Conservation (phyloP, 2,329 filamentous ascomycete species). For the Venturia effusa region DNA sequence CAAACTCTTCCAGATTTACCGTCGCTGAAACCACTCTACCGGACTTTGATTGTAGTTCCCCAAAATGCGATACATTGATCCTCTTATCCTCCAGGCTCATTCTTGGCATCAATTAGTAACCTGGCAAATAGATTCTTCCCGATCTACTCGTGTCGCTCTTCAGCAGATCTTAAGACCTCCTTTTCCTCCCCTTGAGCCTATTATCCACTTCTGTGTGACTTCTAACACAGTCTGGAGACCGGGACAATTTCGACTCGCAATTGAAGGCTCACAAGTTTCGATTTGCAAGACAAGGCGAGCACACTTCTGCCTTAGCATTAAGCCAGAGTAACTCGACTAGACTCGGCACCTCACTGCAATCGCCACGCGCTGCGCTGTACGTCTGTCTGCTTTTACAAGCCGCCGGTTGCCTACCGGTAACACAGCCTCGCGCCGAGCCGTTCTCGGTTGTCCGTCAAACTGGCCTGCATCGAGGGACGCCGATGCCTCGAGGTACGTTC, state of each 20-base stretch:
- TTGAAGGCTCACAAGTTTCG: background rate
- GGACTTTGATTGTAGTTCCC: background rate
- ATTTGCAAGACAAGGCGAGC: background rate
- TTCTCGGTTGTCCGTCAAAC: conserved; percentile 1
- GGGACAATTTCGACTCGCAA: background rate
- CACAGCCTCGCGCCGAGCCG: conserved; percentile 2
- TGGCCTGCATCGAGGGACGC: conserved; percentile 1
- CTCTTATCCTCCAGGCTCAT: background rate
- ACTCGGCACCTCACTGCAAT: background rate
- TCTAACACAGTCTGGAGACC: background rate
- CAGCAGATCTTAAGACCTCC: background rate
- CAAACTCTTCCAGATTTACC: conserved; percentile 4
- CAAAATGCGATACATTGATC: conserved; percentile 3
- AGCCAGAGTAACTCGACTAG: background rate
- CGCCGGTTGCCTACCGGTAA: background rate
- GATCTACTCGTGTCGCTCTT: background rate
- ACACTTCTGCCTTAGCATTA: background rate
- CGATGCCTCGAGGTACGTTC: conserved; percentile 5
- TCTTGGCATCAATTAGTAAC: conserved; percentile 1
- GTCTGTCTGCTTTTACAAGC: background rate
- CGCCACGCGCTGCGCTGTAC: background rate
- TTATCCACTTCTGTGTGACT: background rate
- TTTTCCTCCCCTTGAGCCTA: background rate
- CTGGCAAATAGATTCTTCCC: background rate
- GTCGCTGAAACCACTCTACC: conserved; percentile 1